Percentiles rank a stretch among this genome's conserved stretches.
Evolutionary conservation across 139 green algal species (phyloP).

Genomic region (Ostreobium quekettii): DNA sequence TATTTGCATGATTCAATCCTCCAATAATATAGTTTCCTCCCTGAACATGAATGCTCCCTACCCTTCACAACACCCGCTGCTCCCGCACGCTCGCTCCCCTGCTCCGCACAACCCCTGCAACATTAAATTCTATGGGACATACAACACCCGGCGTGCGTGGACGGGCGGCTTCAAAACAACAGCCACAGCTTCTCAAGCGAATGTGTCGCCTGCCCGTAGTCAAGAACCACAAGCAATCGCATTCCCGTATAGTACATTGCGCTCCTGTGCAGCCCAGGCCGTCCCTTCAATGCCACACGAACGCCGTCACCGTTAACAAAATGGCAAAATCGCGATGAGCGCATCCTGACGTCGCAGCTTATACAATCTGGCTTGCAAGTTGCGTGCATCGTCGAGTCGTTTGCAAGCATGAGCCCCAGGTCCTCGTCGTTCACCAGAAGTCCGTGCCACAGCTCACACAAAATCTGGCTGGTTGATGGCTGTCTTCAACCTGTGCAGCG

Average conservation of each 20-base stretch:
- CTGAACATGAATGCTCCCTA: no score
- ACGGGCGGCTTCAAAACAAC: background rate
- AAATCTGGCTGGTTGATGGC: constrained; percentile 73
- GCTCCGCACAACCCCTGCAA: no score
- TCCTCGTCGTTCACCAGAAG: no score
- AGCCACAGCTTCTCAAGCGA: background rate
- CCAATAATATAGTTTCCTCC: no score
- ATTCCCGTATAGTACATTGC: background rate
- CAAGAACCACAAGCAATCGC: background rate
- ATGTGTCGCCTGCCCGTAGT: background rate
- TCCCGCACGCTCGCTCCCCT: no score
- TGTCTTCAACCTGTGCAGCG: constrained; percentile 57
- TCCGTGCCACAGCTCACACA: background rate
- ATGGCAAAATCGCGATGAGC: background rate
- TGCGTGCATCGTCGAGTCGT: no score
- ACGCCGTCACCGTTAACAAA: background rate
- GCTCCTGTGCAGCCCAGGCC: background rate
- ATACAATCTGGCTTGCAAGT: no score
- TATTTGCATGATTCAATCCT: no score
- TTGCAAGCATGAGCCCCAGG: no score
- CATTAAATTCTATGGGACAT: background rate
- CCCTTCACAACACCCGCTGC: no score
- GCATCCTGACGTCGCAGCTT: background rate
- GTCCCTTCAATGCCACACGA: background rate
- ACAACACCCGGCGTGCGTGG: background rate